Base-by-base conservation (phyloP, 225 moss, liverwort and hornwort species). In the Rhytidiadelphus loreus region DNA sequence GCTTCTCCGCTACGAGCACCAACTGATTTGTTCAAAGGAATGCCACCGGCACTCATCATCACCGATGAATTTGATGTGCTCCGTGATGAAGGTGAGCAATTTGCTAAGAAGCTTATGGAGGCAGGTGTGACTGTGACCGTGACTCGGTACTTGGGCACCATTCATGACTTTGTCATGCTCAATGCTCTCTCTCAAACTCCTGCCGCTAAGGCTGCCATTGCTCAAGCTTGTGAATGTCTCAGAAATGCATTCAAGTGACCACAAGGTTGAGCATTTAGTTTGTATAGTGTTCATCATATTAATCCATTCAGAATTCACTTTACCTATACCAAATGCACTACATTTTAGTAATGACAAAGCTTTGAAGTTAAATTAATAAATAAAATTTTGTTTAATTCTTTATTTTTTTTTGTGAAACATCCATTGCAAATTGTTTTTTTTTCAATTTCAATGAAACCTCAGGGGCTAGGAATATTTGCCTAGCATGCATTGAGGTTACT, bases 161-260 rank as follows among this genome's bases (percentile, higher is more conserved):
- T 94, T 11, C 94, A 94, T 13, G 94, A 94, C 53, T 94, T 94
- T 6, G 92, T 82, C 1, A 94, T 94, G 94, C 90, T 92, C 5
- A 94, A 94, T 66, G 91, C 91, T 32, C 87, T 94, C 20, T 78
- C 92, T 8, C 75, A 89, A 8, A 94, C 94, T 15, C 94, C 91
- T 0, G 92, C 91, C n/a, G 3, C 89, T 2, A 85, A 25, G 3
- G 91, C 91, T 1, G 94, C 94, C 22, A 91, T 94, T 32, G 90
- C 91, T 15, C 94, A 94, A 84, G 94, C 91, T 78, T 94, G 91
- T 30, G 55, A 91, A 16, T 88, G 90, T 58, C 80, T 94, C 1
- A 83, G 16, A 10, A 80, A 62, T 17, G 92, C 94, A 30, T 94
- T 92, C 82, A 92, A 88, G 6, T 93, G 77, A 89, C 2, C 33